phyloP scores from a whole-genome alignment of 1,284 basidiomycete species.

The Leucoagaricus sp. region DNA sequence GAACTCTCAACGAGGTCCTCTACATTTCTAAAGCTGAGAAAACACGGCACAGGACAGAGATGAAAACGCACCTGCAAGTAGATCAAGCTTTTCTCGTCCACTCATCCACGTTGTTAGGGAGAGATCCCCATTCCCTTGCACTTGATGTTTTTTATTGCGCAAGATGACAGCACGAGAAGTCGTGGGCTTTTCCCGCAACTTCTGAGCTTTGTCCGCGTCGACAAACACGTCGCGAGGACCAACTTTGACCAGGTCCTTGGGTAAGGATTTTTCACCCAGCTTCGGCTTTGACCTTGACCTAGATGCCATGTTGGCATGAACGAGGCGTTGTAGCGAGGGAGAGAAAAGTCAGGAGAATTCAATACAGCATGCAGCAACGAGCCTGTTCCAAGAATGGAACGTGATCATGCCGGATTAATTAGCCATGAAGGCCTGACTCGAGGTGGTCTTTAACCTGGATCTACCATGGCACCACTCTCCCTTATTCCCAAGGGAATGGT shows the following conservation, averaged over 20 bases:
- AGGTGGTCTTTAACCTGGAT: too few relatives aligned
- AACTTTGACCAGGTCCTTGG: constrained; percentile 51
- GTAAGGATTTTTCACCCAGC: constrained; percentile 22
- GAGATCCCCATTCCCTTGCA: constrained; percentile 69
- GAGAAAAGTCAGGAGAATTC: too few relatives aligned
- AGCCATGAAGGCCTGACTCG: too few relatives aligned
- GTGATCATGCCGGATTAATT: too few relatives aligned
- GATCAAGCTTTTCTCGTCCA: constrained; percentile 76
- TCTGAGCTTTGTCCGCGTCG: constrained; percentile 33
- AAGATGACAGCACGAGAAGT: constrained; percentile 71
- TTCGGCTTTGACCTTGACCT: constrained; percentile 21
- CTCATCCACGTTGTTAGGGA: constrained; percentile 56
- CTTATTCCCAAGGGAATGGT: too few relatives aligned
- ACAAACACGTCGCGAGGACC: constrained; percentile 54
- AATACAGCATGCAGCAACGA: too few relatives aligned
- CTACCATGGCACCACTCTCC: too few relatives aligned
- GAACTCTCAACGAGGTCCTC: constrained; percentile 67
- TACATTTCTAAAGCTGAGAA: constrained; percentile 30
- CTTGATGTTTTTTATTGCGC: constrained; percentile 72
- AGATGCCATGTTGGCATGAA: constrained; percentile 30
- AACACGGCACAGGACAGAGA: constrained; percentile 12
- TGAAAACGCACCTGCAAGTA: constrained; percentile 62
- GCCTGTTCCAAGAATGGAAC: too few relatives aligned
- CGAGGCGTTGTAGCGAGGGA: background rate
- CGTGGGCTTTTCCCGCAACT: constrained; percentile 55